Evolutionary conservation across 352 stramenopile genomes (phyloP).

Genomic region (Globisporangium cystogenes): DNA sequence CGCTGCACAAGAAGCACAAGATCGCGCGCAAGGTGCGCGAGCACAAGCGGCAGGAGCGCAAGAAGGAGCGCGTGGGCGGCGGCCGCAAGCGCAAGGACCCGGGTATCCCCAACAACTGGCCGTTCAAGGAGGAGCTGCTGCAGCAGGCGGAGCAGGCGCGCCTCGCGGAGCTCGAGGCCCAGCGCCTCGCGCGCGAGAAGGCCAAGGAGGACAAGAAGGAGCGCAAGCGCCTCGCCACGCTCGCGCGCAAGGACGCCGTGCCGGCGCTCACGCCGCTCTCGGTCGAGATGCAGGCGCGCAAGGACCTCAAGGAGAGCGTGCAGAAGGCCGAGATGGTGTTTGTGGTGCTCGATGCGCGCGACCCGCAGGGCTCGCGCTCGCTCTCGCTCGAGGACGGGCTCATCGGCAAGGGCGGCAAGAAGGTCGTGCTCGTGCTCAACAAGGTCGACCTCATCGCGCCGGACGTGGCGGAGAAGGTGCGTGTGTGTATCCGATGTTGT

Average conservation of each 20-base stretch:
- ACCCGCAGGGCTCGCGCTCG: constrained; percentile 94
- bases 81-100: constrained; percentile 96
- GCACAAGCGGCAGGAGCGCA: constrained; percentile 93
- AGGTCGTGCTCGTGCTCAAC: constrained; percentile 98
- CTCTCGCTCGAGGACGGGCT: constrained; percentile 94
- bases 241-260: constrained; percentile 25
- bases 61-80: constrained; percentile 84
- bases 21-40: constrained; percentile 89
- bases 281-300: constrained; percentile 73
- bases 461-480: constrained; percentile 82
- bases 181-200: constrained; percentile 54
- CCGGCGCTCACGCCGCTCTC: constrained; percentile 45
- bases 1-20: constrained; percentile 99
- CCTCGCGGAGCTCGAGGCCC: constrained; percentile 62
- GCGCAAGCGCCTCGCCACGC: constrained; percentile 34
- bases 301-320: constrained; percentile 75
- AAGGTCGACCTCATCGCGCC: constrained; percentile 97
- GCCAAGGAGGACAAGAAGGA: constrained; percentile 70
- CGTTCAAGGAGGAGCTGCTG: constrained; percentile 96
- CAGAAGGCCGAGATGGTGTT: constrained; percentile 58
- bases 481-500: constrained; percentile 20
- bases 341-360: constrained; percentile 96
- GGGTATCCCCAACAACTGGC: constrained; percentile 98
- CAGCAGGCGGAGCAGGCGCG: constrained; percentile 75
- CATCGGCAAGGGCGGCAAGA: constrained; percentile 92